Evolutionary conservation across 345 rosid species (phyloP), one percentile per base, ranked within the genome.

Genomic region (Noccaea bulbosa): DNA sequence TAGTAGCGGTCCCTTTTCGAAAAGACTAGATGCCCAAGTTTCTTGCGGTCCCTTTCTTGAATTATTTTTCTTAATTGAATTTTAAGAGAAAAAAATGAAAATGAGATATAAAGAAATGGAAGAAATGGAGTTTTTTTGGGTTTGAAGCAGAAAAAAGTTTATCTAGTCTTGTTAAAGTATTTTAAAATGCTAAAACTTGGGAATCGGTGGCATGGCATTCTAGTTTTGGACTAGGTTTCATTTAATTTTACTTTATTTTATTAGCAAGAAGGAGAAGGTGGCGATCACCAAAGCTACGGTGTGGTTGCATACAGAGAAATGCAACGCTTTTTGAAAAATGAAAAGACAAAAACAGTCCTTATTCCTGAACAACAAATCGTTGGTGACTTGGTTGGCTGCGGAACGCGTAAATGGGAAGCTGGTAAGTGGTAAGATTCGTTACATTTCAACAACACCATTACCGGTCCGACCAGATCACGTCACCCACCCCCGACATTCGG

Each of bases 391-490:
- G 71, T 67, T 72, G 69, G 69, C n/a, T 45, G 47, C 32, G 61
- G 76, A 71, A 71, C 44, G 77, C 77, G 73, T 67, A 53, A 67
- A 14, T 33, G 3, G 66, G 22, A 77, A 53, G 80, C 70, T 47
- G 47, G 52, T 37, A 27, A 27, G 30, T 27, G 30, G 3, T 7
- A 66, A 45, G 73, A 77, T 77, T 77, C 81, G 70, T 61, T 69
- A 76, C 79, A 70, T 75, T 69, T 62, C 70, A 75, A 53, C 79
- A 62, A 62, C 74, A 62, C 57, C 69, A 68, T 17, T 45, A 68
- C 69, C 74, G 52, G 65, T 75, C 78, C 70, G 64, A 75, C 74
- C 74, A 17, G 70, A 40, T 69, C 59, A 69, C 79, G 40, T 55
- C 65, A 69, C 74, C 61, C 79, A 75, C 65, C 70, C 45, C 70